These are phyloP conservation scores for Xylaria grammica DNA, from an alignment of 495 filamentous ascomycete genomes.

Conservation along the genomic window DNA sequence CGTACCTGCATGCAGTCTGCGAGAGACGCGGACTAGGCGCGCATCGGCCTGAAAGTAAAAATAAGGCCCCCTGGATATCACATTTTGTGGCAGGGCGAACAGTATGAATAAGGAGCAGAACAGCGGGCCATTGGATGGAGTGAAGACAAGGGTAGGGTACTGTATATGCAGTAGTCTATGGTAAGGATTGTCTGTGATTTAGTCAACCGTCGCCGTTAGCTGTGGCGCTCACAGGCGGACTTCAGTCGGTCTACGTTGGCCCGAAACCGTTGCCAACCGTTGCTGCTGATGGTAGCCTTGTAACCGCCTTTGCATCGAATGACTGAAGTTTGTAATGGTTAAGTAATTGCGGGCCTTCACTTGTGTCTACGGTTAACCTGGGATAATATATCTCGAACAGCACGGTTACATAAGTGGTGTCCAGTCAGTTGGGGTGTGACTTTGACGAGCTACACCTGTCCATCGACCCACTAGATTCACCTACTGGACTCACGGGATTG, in stretches of 20 bases:
- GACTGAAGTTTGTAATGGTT: constrained; percentile 7
- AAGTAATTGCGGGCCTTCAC: constrained; percentile 1
- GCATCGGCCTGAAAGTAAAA: constrained; percentile 2
- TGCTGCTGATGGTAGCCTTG: background rate
- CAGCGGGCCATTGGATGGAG: constrained; percentile 1
- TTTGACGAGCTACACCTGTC: background rate
- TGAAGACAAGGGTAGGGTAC: constrained; percentile 5
- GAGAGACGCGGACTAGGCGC: constrained; percentile 5
- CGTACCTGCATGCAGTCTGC: constrained; percentile 11
- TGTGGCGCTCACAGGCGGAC: background rate
- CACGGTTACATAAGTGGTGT: background rate
- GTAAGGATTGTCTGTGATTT: constrained; percentile 19
- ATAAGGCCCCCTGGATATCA: background rate
- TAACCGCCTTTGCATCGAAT: background rate
- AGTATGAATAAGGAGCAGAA: background rate
- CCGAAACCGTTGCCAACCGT: background rate
- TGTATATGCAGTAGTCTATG: constrained; percentile 5
- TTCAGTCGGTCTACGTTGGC: background rate
- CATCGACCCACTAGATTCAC: constrained; percentile 4
- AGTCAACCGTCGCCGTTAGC: constrained; percentile 9
- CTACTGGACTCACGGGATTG: background rate
- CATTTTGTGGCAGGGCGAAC: background rate
- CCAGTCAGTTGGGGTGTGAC: background rate
- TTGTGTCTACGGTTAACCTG: background rate
- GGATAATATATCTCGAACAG: constrained; percentile 1